Percentiles rank a stretch among this genome's conserved stretches.
Conservation (phyloP, 352 stramenopile genomes). For the Globisporangium rhizosaccharum region DNA sequence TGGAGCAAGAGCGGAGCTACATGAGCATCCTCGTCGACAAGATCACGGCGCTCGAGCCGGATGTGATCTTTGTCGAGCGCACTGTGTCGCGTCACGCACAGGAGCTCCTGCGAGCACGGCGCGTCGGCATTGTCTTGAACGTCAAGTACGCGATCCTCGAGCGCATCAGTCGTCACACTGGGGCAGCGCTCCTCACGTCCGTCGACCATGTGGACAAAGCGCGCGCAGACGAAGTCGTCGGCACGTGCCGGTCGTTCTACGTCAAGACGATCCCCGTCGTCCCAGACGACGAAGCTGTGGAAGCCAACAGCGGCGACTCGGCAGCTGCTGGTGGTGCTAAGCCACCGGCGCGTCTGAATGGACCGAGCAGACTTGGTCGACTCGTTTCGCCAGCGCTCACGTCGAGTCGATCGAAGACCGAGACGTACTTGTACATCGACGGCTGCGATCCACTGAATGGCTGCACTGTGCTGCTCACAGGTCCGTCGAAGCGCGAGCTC, state of each 20-base stretch:
- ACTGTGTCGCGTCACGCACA: conserved; percentile 89
- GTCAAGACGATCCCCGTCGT: conserved; percentile 54
- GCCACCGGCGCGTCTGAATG: background rate
- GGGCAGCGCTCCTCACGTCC: conserved; percentile 87
- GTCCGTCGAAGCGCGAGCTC: conserved; percentile 82
- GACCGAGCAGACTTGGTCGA: background rate
- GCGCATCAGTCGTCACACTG: conserved; percentile 91
- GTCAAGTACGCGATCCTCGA: conserved; percentile 91
- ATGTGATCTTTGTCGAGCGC: conserved; percentile 93
- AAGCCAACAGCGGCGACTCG: conserved; percentile 14
- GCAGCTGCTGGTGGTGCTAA: conserved; percentile 4
- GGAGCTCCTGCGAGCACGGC: conserved; percentile 87
- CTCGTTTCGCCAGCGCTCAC: background rate
- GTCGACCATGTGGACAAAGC: conserved; percentile 90
- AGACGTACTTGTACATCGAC: conserved; percentile 94
- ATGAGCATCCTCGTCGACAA: conserved; percentile 97
- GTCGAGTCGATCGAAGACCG: conserved; percentile 24
- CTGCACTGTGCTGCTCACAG: conserved; percentile 92
- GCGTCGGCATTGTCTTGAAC: conserved; percentile 93
- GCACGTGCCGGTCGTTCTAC: conserved; percentile 60
- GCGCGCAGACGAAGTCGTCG: conserved; percentile 44
- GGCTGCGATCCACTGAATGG: conserved; percentile 92
- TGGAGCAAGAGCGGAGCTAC: conserved; percentile 96
- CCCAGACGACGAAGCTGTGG: conserved; percentile 24
- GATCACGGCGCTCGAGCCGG: conserved; percentile 92